Base-by-base conservation (phyloP, 768 basidiomycete genomes). In the Pulveroboletus sp. region DNA sequence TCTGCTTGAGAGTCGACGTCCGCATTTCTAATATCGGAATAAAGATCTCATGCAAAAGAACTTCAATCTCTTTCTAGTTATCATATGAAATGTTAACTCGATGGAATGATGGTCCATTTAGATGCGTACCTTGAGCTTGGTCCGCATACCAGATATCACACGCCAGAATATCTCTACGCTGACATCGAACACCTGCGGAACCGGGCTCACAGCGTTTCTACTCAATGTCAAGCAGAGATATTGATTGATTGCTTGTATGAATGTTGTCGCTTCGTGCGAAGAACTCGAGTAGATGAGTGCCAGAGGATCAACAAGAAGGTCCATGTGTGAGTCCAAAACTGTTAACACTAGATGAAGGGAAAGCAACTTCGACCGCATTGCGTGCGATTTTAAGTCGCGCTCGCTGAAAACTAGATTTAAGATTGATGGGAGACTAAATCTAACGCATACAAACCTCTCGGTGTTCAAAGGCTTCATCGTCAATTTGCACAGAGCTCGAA, bases 111-210 rank as follows among this genome's bases (percentile, higher is more conserved):
- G 5, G 5, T 46, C 12, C 6, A 41, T 20, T 24, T 11, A 17
- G 8, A 40, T 24, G 21, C 47, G 45, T 56, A 91, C 94, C 85
- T 99, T 99, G 57, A 99, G 80, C 72, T 91, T 95, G 16, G 90
- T 91, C 24, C 97, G 82, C 83, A 99, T 85, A 11, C 92, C 90
- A 37, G 87, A 82, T n/a, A 98, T 68, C 41, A 97, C 88, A 58
- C 91, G 81, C 93, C 95, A 97, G 70, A 98, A 98, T 50, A 98
- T 97, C 72, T 98, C 97, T 41, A 97, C 94, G 61, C 92, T 93
- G 43, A 94, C 84, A 65, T 99, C 97, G 67, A 99, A 99, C 13
- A 99, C 94, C 67, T 95, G 94, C 2, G 88, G 87, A 7, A 98
- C 93, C 3, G 94, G 84, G 66, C 90, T 93, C 52, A 97, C 90